These are phyloP conservation scores for Suillus brevipes DNA, from an alignment of 768 basidiomycete genomes.

Conservation along the genomic window DNA sequence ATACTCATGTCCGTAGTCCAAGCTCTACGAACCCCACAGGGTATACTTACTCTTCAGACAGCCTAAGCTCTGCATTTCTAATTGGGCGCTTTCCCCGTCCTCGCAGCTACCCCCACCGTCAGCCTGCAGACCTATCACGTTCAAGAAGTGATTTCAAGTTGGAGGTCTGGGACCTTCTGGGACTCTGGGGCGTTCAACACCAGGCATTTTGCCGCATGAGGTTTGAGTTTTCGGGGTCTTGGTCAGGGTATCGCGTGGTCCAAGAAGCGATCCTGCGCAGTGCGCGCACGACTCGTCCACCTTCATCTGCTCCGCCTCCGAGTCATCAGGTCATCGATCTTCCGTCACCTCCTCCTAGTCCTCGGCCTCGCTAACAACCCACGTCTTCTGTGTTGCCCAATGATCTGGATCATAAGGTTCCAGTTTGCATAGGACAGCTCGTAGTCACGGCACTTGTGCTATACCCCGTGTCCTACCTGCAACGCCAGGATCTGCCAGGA, in stretches of 20 bases:
- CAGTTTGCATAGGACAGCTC: conserved; percentile 86
- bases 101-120: conserved; percentile 23
- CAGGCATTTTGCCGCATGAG: no score
- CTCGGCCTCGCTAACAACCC: conserved; percentile 28
- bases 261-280: conserved; percentile 9
- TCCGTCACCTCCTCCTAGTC: conserved; percentile 50
- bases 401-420: conserved; percentile 74
- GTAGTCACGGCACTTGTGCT: conserved; percentile 81
- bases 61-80: conserved; percentile 7
- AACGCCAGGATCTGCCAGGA: conserved; percentile 47
- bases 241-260: no score
- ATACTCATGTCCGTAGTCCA: background rate
- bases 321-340: conserved; percentile 71
- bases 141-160: no score
- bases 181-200: no score
- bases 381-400: conserved; percentile 40
- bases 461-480: conserved; percentile 75
- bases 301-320: conserved; percentile 25
- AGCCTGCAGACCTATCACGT: conserved; percentile 32
- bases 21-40: conserved; percentile 16
- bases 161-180: no score
- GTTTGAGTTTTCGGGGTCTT: no score
- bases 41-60: conserved; percentile 16
- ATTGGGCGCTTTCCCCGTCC: conserved; percentile 21
- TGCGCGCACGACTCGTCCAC: conserved; percentile 22